Conservation (phyloP, 2,329 filamentous ascomycete species). For the Paraphoma chrysanthemicola region DNA sequence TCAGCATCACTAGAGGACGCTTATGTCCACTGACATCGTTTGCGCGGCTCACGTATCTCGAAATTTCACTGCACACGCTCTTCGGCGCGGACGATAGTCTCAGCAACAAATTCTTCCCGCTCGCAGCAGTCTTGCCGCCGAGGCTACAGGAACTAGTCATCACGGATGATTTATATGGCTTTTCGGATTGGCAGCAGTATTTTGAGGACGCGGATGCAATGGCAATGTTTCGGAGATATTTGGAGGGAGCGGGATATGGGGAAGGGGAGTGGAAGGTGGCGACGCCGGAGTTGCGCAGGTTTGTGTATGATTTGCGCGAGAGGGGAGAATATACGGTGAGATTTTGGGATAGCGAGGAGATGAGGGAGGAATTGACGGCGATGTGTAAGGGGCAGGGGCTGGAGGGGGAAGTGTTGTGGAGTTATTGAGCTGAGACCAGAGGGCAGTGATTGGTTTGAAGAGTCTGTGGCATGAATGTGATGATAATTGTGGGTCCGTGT, state of each 20-base stretch:
- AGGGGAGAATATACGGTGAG: neutral
- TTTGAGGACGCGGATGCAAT: constrained; percentile 3
- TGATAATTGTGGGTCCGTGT: no score
- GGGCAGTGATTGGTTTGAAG: no score
- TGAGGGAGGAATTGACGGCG: neutral
- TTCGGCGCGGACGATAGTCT: neutral
- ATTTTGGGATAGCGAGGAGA: neutral
- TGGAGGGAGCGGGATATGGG: neutral
- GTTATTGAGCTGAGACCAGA: neutral
- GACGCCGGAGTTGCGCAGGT: constrained; percentile 3
- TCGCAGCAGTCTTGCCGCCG: neutral
- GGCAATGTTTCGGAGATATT: neutral
- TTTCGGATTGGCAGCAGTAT: neutral
- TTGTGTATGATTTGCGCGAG: constrained; percentile 5
- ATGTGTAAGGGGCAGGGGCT: neutral
- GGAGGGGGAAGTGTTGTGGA: neutral
- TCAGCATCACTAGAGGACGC: neutral
- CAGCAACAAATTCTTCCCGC: neutral
- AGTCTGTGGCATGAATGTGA: no score
- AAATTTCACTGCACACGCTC: neutral
- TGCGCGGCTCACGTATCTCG: neutral
- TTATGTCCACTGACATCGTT: neutral
- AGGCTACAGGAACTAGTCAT: neutral
- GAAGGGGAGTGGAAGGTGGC: constrained; percentile 5
- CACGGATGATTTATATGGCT: constrained; percentile 5